Evolutionary conservation across 2,329 filamentous ascomycete genomes (phyloP).

Genomic region (Aspergillus aculeatus): DNA sequence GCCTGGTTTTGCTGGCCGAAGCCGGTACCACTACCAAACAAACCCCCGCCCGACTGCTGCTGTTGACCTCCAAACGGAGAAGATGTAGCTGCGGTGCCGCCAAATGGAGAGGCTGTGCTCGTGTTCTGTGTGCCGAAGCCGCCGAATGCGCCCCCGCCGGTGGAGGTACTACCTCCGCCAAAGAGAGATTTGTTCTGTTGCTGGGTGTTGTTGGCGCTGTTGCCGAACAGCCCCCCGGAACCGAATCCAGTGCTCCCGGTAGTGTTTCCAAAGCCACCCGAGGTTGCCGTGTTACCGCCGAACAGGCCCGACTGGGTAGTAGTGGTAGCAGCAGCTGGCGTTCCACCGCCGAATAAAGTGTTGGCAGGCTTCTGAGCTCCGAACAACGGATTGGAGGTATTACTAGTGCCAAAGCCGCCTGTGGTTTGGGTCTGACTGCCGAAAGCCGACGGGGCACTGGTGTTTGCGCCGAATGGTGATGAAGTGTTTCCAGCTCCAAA

Average conservation of each 20-base stretch:
- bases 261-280: constrained; percentile 31
- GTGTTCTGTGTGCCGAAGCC: constrained; percentile 41
- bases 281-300: constrained; percentile 38
- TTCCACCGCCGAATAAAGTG: constrained; percentile 36
- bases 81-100: constrained; percentile 38
- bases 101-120: constrained; percentile 35
- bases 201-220: neutral
- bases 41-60: constrained; percentile 27
- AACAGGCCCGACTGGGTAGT: constrained; percentile 42
- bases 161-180: constrained; percentile 28
- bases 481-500: constrained; percentile 44
- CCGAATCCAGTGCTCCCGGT: constrained; percentile 31
- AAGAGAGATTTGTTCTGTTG: constrained; percentile 40
- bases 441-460: constrained; percentile 43
- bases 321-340: constrained; percentile 23
- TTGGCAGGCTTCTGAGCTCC: constrained; percentile 44
- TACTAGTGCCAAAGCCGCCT: constrained; percentile 38
- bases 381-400: constrained; percentile 42
- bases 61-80: constrained; percentile 44
- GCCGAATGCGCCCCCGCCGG: constrained; percentile 35
- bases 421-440: constrained; percentile 42
- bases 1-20: constrained; percentile 40
- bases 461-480: constrained; percentile 40
- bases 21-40: constrained; percentile 25
- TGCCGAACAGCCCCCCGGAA: constrained; percentile 44